phyloP scores from a whole-genome alignment of 352 stramenopile species.

The Phytophthora pini region DNA sequence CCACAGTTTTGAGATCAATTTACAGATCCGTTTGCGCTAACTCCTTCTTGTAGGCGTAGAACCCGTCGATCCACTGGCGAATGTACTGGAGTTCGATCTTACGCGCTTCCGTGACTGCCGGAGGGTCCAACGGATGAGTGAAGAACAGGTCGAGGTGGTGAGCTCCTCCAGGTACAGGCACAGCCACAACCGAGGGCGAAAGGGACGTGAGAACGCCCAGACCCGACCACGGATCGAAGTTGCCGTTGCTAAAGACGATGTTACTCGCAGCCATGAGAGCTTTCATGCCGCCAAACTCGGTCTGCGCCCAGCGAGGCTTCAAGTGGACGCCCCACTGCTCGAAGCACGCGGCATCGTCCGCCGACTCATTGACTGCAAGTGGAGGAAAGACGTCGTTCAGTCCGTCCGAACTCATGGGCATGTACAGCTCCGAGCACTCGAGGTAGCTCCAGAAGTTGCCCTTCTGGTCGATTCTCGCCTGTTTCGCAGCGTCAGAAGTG shows the following conservation, averaged over 20 bases:
- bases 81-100: constrained; percentile 51
- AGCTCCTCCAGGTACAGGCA: constrained; percentile 48
- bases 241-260: constrained; percentile 76
- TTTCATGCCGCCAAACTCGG: constrained; percentile 60
- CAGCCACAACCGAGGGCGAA: constrained; percentile 46
- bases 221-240: constrained; percentile 69
- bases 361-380: constrained; percentile 25
- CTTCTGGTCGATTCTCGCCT: constrained; percentile 39
- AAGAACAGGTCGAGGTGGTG: constrained; percentile 74
- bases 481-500: constrained; percentile 34
- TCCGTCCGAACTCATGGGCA: constrained; percentile 51
- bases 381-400: constrained; percentile 48
- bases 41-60: constrained; percentile 44
- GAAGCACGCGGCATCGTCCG: constrained; percentile 44
- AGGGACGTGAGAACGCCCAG: constrained; percentile 51
- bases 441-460: constrained; percentile 59
- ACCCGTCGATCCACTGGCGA: constrained; percentile 58
- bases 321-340: constrained; percentile 52
- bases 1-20: constrained; percentile 31
- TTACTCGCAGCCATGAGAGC: constrained; percentile 52
- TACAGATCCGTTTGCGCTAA: constrained; percentile 13
- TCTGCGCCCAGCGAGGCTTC: constrained; percentile 51
- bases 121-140: constrained; percentile 53
- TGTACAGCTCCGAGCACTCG: constrained; percentile 57
- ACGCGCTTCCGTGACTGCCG: constrained; percentile 41